A percentile compares a stretch with the other conserved stretches of the same genome.
Evolutionary conservation across 2,329 filamentous ascomycete species (phyloP).

Genomic region (Volutella citrinella): DNA sequence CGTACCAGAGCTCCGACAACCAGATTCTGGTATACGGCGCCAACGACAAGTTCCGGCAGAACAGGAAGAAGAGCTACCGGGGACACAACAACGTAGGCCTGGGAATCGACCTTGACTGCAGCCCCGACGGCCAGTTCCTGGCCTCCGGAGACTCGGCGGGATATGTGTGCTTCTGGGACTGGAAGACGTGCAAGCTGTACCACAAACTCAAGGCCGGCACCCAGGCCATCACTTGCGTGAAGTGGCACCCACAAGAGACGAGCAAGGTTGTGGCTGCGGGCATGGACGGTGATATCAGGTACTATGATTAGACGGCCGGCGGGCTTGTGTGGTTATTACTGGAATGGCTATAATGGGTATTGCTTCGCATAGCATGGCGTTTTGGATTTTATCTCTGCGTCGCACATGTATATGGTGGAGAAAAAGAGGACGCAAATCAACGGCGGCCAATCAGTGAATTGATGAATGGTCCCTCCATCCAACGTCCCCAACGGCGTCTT

Average conservation of each 20-base stretch:
- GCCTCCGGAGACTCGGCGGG: conserved; percentile 83
- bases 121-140: conserved; percentile 88
- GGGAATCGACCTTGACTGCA: conserved; percentile 84
- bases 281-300: conserved; percentile 81
- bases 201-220: conserved; percentile 90
- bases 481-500: too few relatives aligned
- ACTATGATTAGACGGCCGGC: conserved; percentile 99
- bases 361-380: conserved; percentile 5
- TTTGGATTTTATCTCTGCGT: too few relatives aligned
- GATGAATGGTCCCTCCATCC: too few relatives aligned
- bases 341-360: too few relatives aligned
- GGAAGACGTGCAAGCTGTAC: conserved; percentile 99
- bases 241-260: conserved; percentile 97
- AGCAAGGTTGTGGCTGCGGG: conserved; percentile 92
- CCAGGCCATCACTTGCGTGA: conserved; percentile 77
- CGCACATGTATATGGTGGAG: too few relatives aligned
- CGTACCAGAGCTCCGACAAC: conserved; percentile 92
- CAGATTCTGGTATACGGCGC: conserved; percentile 95
- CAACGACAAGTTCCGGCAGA: conserved; percentile 94
- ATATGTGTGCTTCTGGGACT: conserved; percentile 96
- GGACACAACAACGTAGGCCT: conserved; percentile 96
- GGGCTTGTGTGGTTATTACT: too few relatives aligned
- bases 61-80: conserved; percentile 93
- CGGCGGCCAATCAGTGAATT: too few relatives aligned
- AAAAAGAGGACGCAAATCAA: too few relatives aligned